phyloP scores from a whole-genome alignment of 257 asterid species.

The Verbascum thapsus region DNA sequence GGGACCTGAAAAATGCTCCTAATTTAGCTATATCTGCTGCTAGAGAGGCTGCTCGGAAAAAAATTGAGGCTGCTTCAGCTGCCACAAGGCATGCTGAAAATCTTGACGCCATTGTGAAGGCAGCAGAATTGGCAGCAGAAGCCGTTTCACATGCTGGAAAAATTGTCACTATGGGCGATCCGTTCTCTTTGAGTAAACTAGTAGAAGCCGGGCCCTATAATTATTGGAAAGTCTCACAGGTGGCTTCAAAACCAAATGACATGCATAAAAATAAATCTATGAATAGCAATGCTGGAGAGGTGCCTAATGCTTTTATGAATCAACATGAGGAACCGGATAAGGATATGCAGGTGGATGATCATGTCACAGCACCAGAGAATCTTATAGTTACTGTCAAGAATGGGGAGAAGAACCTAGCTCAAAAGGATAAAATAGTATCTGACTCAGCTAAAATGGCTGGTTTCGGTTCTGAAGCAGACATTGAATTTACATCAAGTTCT shows the following conservation, averaged over 20 bases:
- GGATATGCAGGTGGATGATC: slow-evolving; percentile 44
- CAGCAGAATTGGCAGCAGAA: slow-evolving; percentile 95
- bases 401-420: slow-evolving; percentile 42
- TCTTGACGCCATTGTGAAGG: slow-evolving; percentile 85
- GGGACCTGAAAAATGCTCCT: too few relatives aligned
- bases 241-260: slow-evolving; percentile 39
- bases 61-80: slow-evolving; percentile 94
- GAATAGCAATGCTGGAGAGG: slow-evolving; percentile 37
- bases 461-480: slow-evolving; percentile 45
- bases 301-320: slow-evolving; percentile 36
- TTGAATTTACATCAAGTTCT: slow-evolving; percentile 34
- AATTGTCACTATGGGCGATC: slow-evolving; percentile 83
- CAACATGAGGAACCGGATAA: slow-evolving; percentile 41
- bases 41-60: slow-evolving; percentile 89
- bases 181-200: slow-evolving; percentile 64
- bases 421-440: slow-evolving; percentile 41
- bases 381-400: slow-evolving; percentile 35
- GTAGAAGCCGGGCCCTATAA: slow-evolving; percentile 74
- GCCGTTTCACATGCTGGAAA: slow-evolving; percentile 94
- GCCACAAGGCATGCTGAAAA: slow-evolving; percentile 94
- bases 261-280: slow-evolving; percentile 33
- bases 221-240: slow-evolving; percentile 59
- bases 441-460: slow-evolving; percentile 38
- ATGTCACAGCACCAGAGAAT: slow-evolving; percentile 35
- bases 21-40: slow-evolving; percentile 72